Conservation (phyloP, 305 asterid genomes). For the Striga hermonthica region DNA sequence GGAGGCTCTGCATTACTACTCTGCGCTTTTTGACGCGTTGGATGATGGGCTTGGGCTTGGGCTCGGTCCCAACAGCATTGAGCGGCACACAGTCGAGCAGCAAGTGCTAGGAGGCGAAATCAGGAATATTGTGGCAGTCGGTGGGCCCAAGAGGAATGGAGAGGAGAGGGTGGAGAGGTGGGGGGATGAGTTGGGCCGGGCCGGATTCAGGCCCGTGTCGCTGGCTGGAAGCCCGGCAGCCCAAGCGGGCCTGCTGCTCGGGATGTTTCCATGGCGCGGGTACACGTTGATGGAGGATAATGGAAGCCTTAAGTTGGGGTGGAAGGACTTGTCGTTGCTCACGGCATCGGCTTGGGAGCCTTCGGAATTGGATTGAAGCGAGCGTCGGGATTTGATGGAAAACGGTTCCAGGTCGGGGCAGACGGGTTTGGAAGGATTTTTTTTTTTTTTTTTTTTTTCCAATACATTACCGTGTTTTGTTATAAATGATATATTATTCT, state of each 20-base stretch:
- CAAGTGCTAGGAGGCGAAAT: constrained; percentile 80
- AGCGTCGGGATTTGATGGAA: too few species aligned
- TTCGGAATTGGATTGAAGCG: constrained; percentile 32
- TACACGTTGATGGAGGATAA: constrained; percentile 86
- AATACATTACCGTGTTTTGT: too few species aligned
- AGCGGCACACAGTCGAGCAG: constrained; percentile 88
- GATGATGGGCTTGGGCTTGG: constrained; percentile 76
- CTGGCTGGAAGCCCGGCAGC: constrained; percentile 77
- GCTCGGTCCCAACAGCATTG: constrained; percentile 58
- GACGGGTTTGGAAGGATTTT: too few species aligned
- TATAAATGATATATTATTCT: too few species aligned
- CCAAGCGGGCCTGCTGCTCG: constrained; percentile 71
- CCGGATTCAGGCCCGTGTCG: constrained; percentile 64
- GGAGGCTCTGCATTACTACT: constrained; percentile 87
- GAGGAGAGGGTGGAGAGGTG: constrained; percentile 75
- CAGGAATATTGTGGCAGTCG: constrained; percentile 79
- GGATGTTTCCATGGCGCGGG: constrained; percentile 93
- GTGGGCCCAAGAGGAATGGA: constrained; percentile 82
- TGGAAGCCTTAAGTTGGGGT: constrained; percentile 80
- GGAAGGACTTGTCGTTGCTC: constrained; percentile 85
- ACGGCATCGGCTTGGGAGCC: constrained; percentile 94
- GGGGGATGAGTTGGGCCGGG: constrained; percentile 62
- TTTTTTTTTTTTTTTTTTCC: too few species aligned
- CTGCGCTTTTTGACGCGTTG: constrained; percentile 81
- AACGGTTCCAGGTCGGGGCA: too few species aligned